Base-by-base conservation (phyloP, 139 green algal species). In the Coelastrella sp. region DNA sequence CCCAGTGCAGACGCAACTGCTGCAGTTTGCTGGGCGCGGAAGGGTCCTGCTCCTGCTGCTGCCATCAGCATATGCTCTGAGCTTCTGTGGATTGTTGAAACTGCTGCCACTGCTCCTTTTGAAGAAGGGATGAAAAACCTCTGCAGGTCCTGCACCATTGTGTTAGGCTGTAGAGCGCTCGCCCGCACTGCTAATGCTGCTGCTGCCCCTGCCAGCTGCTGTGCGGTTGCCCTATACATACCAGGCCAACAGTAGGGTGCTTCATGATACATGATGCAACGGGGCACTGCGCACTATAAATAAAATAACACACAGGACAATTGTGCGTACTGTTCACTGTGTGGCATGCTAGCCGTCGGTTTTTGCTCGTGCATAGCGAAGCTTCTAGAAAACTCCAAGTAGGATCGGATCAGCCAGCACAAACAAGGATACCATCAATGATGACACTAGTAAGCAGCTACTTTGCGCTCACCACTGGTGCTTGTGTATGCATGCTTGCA, bases 401-500 rank as follows among this genome's bases (percentile, higher is more conserved):
- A 49, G 35, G 35, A 49, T 49, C 35, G 3, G 3, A 1, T 49
- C 35, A 49, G 35, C 35, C 35, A 49, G 35, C 35, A 49, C 35
- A 3, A 49, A n/a, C n/a, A n/a, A 49, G 35, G 35, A 49, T 49
- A 49, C 35, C 35, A 49, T 49, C 35, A 1, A 49, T 49, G 35
- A 49, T 49, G 35, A 49, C 35, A 49, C 12, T 70, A 70, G 15
- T 70, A 17, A 22, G 63, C 63, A 22, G 63, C 63, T 14, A 6
- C 63, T 70, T 70, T 70, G 63, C 6, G 63, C 84, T 76, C 49
- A 88, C 84, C 84, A 88, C 56, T 82, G 84, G 65, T 88, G 66
- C 68, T 58, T 68, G 49, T 88, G 84, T 24, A 82, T 49, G 84
- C 84, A 88, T 24, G 84, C 68, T n/a, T 88, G 84, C 49, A 81